Percentiles rank a stretch among this genome's conserved stretches.
Evolutionary conservation across 208 protist genomes (phyloP).

Genomic region (Naegleria gruberi): DNA sequence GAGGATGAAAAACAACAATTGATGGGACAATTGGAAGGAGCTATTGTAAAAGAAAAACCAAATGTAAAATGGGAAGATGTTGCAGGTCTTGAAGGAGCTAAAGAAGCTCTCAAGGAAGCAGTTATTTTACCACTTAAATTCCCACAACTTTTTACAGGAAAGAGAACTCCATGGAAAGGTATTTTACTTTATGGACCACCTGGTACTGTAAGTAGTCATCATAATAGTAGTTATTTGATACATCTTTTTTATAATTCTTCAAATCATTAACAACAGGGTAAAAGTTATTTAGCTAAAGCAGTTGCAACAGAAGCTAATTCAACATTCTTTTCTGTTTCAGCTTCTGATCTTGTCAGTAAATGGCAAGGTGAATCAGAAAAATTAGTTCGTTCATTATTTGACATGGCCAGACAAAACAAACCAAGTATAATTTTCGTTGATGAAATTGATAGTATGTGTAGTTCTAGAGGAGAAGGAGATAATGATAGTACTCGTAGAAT

Average conservation of each 20-base stretch:
- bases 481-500: slow-evolving; percentile 65
- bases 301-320: slow-evolving; percentile 86
- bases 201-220: slow-evolving; percentile 28
- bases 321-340: slow-evolving; percentile 93
- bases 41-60: slow-evolving; percentile 82
- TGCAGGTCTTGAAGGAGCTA: slow-evolving; percentile 75
- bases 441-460: slow-evolving; percentile 92
- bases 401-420: slow-evolving; percentile 81
- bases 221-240: background rate
- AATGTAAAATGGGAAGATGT: slow-evolving; percentile 86
- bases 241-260: background rate
- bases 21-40: slow-evolving; percentile 56
- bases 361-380: slow-evolving; percentile 96
- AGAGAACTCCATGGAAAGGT: slow-evolving; percentile 72
- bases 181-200: slow-evolving; percentile 74
- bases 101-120: slow-evolving; percentile 83
- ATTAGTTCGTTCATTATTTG: slow-evolving; percentile 91
- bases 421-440: slow-evolving; percentile 99
- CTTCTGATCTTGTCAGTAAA: slow-evolving; percentile 91
- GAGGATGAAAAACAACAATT: slow-evolving; percentile 79
- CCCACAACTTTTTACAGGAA: slow-evolving; percentile 82
- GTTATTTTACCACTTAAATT: slow-evolving; percentile 83
- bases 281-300: slow-evolving; percentile 80
- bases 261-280: slow-evolving; percentile 27
- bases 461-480: slow-evolving; percentile 57